Evolutionary conservation across 495 filamentous ascomycete species (phyloP), one percentile per base, ranked within the genome.

Genomic region (Pseudoneurospora amorphoporcata): DNA sequence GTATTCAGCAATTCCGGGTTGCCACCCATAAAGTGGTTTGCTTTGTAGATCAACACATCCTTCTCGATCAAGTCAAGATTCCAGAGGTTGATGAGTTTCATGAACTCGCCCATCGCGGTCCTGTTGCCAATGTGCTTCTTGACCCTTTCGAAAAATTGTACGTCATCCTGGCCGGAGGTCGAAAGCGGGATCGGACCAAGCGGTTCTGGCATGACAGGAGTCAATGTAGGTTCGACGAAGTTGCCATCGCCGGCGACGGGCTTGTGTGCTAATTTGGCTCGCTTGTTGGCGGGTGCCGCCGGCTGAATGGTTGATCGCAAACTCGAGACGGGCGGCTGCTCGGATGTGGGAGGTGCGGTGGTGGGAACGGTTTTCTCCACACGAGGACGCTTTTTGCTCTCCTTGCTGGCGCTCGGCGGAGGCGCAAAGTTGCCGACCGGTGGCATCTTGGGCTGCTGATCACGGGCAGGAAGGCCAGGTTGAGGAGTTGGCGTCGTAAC

Each of bases 81-180:
- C 81, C 92, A 98, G 38, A 99, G 85, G 72, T 98, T 98, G 82
- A 94, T 93, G 4, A 98, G 87, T 82, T 98, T 98, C 73, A 98
- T 83, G 81, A 98, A 98, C 77, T 99, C 96, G 74, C 90, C 94
- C 84, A 93, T 95, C 14, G 90, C 91, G 71, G 91, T 91, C 78
- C 97, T 92, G 79, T 98, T 98, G 45, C 89, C 89, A 73, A 99
- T 92, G 80, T 90, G 94, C 81, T 99, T 99, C 87, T 97, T 98
- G 68, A 95, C 94, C 16, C 94, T 89, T 68, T 99, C 96, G 73
- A 99, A 99, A 81, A 98, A 97, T 2, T 90, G 89, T 39, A 98
- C 84, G 75, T 98, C 94, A 58, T 98, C 96, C 39, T 83, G 81
- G 2, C 83, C 85, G 8, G 89, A 86, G 40, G 83, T 82, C 29